phyloP scores from a whole-genome alignment of 495 filamentous ascomycete species.

The Penicillium atrosanguineum region DNA sequence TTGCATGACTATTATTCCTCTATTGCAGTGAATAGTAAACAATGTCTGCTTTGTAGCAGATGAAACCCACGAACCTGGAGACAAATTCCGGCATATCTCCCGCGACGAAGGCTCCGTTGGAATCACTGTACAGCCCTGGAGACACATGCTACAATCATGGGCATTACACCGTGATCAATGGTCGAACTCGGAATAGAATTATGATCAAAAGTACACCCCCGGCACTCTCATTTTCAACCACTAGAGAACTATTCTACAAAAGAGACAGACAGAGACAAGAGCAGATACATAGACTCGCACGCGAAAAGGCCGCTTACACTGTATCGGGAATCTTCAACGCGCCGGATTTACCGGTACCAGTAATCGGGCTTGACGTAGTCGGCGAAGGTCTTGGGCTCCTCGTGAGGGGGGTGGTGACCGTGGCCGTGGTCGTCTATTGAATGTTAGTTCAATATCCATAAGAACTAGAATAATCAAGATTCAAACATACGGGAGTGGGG shows the following conservation, averaged over 20 bases:
- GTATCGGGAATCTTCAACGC: constrained; percentile 13
- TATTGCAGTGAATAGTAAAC: background rate
- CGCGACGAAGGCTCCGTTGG: background rate
- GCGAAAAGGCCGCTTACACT: constrained; percentile 11
- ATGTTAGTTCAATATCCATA: constrained; percentile 2
- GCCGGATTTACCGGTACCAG: constrained; percentile 60
- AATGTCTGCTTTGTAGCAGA: background rate
- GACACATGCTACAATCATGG: background rate
- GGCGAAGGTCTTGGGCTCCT: constrained; percentile 88
- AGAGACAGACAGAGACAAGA: constrained; percentile 26
- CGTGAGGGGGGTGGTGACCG: constrained; percentile 55
- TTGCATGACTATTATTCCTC: background rate
- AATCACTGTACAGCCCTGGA: too few relatives aligned
- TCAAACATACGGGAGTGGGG: constrained; percentile 49
- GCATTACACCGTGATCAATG: background rate
- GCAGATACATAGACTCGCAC: constrained; percentile 9
- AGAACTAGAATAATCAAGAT: background rate
- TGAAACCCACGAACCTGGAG: too few relatives aligned
- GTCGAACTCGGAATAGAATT: background rate
- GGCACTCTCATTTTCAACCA: constrained; percentile 34
- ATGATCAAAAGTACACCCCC: constrained; percentile 6
- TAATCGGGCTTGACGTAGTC: constrained; percentile 93
- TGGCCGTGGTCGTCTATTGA: constrained; percentile 46
- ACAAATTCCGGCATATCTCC: too few relatives aligned
- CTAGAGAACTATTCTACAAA: constrained; percentile 47